Conservation (phyloP, 1,284 basidiomycete genomes). For the Xerocomus nothofagi region DNA sequence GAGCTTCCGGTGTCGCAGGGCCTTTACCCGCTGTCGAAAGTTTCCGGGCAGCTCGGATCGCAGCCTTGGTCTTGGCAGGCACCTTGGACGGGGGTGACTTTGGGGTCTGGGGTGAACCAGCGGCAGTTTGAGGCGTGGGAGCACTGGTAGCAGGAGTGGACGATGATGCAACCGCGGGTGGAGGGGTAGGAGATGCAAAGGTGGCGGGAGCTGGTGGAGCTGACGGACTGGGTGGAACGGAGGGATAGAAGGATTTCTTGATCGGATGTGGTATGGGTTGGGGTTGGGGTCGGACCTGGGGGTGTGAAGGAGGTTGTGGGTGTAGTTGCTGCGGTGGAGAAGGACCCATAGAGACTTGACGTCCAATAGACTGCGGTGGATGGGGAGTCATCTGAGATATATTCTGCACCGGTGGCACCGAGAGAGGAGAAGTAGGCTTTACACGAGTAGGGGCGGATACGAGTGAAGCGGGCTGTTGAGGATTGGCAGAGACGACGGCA, state of each 20-base stretch:
- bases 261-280: conserved; percentile 17
- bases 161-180: conserved; percentile 26
- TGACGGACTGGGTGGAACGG: conserved; percentile 28
- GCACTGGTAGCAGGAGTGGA: conserved; percentile 44
- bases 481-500: conserved; percentile 7
- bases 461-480: conserved; percentile 13
- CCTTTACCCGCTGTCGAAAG: conserved; percentile 46
- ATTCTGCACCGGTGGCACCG: conserved; percentile 22
- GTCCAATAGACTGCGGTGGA: conserved; percentile 16
- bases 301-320: conserved; percentile 27
- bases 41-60: conserved; percentile 43
- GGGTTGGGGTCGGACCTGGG: conserved; percentile 13
- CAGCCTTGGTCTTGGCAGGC: conserved; percentile 44
- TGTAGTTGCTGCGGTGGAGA: conserved; percentile 19
- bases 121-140: conserved; percentile 53
- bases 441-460: conserved; percentile 10
- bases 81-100: conserved; percentile 56
- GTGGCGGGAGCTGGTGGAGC: conserved; percentile 20
- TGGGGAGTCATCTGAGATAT: conserved; percentile 7
- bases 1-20: conserved; percentile 35
- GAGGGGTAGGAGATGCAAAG: conserved; percentile 41
- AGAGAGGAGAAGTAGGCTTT: conserved; percentile 4
- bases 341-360: conserved; percentile 20
- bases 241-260: conserved; percentile 26
- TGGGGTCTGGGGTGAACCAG: conserved; percentile 51